A percentile compares a stretch with the other conserved stretches of the same genome.
phyloP scores from a whole-genome alignment of 768 basidiomycete species.

The Suillus hirtellus region DNA sequence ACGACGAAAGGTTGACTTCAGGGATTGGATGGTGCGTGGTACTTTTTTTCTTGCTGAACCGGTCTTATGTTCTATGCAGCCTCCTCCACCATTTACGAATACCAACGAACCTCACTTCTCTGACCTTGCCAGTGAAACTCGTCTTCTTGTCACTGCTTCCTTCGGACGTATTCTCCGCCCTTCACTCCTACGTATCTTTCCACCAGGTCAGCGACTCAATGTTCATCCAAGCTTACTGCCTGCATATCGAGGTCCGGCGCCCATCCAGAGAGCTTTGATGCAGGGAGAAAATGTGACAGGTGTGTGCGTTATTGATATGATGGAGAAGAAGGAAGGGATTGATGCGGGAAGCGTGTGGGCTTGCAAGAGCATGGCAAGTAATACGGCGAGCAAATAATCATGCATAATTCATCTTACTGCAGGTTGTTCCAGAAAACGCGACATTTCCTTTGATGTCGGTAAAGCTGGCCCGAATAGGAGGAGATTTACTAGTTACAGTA shows the following conservation, averaged over 20 bases:
- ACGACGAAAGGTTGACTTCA: conserved; percentile 56
- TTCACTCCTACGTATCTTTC: conserved; percentile 62
- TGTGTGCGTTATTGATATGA: conserved; percentile 80
- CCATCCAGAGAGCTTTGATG: conserved; percentile 81
- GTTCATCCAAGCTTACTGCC: conserved; percentile 91
- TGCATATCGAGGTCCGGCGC: conserved; percentile 85
- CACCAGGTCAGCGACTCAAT: conserved; percentile 63
- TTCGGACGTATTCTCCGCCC: conserved; percentile 84
- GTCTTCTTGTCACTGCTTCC: conserved; percentile 83
- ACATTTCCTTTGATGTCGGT: conserved; percentile 60
- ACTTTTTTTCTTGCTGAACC: conserved; percentile 1
- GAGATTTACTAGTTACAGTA: conserved; percentile 67
- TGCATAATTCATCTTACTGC: neutral
- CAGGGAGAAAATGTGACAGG: conserved; percentile 70
- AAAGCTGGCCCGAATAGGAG: conserved; percentile 61
- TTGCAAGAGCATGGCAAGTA: conserved; percentile 50
- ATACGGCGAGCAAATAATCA: neutral
- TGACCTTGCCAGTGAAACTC: conserved; percentile 31
- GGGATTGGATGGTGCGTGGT: conserved; percentile 58
- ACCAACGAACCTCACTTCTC: conserved; percentile 1
- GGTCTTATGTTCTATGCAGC: conserved; percentile 37
- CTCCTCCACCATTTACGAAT: conserved; percentile 39
- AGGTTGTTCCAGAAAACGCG: conserved; percentile 55
- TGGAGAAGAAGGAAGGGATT: conserved; percentile 64
- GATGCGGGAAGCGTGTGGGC: conserved; percentile 80